Conservation (phyloP, 805 yeast genomes). For the Blastobotrys parvus region DNA sequence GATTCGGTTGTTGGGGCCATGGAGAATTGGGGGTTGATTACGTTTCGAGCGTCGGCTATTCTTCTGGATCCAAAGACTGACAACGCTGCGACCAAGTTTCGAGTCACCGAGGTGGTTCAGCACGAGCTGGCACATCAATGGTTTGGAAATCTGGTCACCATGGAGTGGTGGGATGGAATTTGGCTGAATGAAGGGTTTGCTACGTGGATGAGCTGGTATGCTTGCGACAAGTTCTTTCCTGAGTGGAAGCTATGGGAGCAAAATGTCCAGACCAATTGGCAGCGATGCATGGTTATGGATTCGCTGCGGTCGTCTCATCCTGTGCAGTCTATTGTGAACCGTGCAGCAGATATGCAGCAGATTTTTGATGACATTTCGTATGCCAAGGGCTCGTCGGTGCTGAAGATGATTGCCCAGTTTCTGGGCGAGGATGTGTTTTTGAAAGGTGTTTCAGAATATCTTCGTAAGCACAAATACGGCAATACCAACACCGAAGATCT, state of each 20-base stretch:
- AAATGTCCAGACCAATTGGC: slow-evolving; percentile 69
- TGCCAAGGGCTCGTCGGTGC: slow-evolving; percentile 69
- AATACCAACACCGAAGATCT: slow-evolving; percentile 70
- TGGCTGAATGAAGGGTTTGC: slow-evolving; percentile 92
- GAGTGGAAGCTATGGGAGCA: slow-evolving; percentile 77
- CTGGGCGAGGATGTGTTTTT: slow-evolving; percentile 63
- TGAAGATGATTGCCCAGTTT: slow-evolving; percentile 66
- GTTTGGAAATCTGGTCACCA: slow-evolving; percentile 84
- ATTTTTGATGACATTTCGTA: slow-evolving; percentile 78
- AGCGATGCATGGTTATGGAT: slow-evolving; percentile 66
- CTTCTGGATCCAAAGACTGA: slow-evolving; percentile 65
- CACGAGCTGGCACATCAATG: slow-evolving; percentile 89
- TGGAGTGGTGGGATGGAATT: slow-evolving; percentile 91
- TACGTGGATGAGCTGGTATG: slow-evolving; percentile 74
- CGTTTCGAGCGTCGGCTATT: slow-evolving; percentile 53
- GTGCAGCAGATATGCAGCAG: slow-evolving; percentile 74
- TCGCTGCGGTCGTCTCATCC: slow-evolving; percentile 69
- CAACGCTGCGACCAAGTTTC: slow-evolving; percentile 49
- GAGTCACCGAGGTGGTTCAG: slow-evolving; percentile 73
- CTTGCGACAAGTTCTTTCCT: slow-evolving; percentile 65
- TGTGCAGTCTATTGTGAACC: slow-evolving; percentile 66
- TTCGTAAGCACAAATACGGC: slow-evolving; percentile 51
- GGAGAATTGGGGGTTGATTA: slow-evolving; percentile 87
- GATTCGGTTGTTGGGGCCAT: slow-evolving; percentile 78
- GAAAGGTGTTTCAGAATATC: slow-evolving; percentile 63